Percentiles rank a stretch among this genome's conserved stretches.
These are phyloP conservation scores for Pseudogymnoascus sp. DNA, from an alignment of 2,329 filamentous ascomycete genomes.

Conservation along the genomic window DNA sequence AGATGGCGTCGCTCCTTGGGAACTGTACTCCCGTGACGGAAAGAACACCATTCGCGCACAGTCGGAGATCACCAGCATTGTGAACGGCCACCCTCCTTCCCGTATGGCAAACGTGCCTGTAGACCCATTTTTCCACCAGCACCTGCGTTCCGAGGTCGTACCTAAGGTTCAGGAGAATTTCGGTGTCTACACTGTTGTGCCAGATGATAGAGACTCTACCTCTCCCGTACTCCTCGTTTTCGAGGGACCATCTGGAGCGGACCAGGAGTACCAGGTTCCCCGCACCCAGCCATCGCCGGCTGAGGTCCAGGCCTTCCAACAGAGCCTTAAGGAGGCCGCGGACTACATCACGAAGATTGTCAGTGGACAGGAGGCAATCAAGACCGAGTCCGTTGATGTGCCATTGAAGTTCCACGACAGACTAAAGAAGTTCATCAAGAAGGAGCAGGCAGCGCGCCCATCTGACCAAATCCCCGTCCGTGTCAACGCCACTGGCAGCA, in stretches of 20 bases:
- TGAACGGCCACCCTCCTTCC: conserved; percentile 65
- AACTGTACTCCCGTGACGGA: conserved; percentile 78
- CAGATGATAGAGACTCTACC: conserved; percentile 52
- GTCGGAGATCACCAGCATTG: conserved; percentile 65
- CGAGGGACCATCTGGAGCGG: conserved; percentile 51
- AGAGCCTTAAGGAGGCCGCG: conserved; percentile 47
- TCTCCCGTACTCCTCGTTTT: conserved; percentile 65
- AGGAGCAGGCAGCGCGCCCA: conserved; percentile 52
- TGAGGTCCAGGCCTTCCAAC: conserved; percentile 47
- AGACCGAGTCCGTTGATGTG: conserved; percentile 46
- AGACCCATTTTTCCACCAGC: conserved; percentile 72
- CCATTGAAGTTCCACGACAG: conserved; percentile 57
- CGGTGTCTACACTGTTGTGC: conserved; percentile 67
- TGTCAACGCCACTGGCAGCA: conserved; percentile 51
- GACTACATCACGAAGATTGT: conserved; percentile 52
- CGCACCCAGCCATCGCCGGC: conserved; percentile 42
- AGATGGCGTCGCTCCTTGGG: conserved; percentile 70
- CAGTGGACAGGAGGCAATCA: conserved; percentile 50
- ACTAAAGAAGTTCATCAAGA: conserved; percentile 56
- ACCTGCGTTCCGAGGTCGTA: conserved; percentile 58
- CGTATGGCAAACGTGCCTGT: conserved; percentile 60
- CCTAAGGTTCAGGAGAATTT: conserved; percentile 58
- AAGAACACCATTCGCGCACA: conserved; percentile 75
- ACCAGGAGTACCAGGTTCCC: conserved; percentile 46
- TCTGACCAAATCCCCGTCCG: conserved; percentile 52